Conservation (phyloP, 257 asterid species). For the Salvia hispanica region DNA sequence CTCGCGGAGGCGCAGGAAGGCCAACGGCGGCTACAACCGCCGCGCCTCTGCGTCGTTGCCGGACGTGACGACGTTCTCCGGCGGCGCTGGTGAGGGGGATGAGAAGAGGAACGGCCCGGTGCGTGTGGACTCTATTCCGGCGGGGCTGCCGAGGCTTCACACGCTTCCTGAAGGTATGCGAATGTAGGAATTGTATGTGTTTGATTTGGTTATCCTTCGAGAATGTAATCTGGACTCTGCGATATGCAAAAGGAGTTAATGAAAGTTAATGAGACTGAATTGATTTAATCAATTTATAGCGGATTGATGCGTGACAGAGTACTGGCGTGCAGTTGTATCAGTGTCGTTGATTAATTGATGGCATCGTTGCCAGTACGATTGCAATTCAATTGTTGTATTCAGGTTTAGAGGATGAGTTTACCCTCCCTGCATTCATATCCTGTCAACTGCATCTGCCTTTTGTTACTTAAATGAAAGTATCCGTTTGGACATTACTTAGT, state of each 20-base stretch:
- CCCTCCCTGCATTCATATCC: not conserved
- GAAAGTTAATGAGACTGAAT: too few relatives aligned
- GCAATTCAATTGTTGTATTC: constrained; percentile 14
- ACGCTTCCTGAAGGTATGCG: constrained; percentile 73
- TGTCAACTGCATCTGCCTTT: not conserved
- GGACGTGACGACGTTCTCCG: constrained; percentile 58
- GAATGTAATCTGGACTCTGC: constrained; percentile 4
- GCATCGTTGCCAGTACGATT: constrained; percentile 15
- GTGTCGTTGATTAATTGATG: constrained; percentile 14
- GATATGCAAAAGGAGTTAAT: not conserved
- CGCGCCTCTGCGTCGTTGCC: constrained; percentile 65
- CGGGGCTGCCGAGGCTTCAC: constrained; percentile 73
- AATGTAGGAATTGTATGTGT: constrained; percentile 32
- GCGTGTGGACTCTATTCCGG: constrained; percentile 65
- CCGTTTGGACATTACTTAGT: not conserved
- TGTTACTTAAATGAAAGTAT: not conserved
- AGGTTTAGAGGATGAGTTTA: not conserved
- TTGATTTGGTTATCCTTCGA: constrained; percentile 2
- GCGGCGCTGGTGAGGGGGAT: constrained; percentile 47
- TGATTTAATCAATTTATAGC: not conserved
- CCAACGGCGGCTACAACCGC: constrained; percentile 51
- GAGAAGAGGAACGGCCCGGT: constrained; percentile 59
- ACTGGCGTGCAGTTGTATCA: not conserved
- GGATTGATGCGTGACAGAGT: not conserved
- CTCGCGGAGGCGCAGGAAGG: constrained; percentile 56